A percentile compares a stretch with the other conserved stretches of the same genome.
Evolutionary conservation across 768 basidiomycete species (phyloP).

Genomic region (Mrakia gelida): DNA sequence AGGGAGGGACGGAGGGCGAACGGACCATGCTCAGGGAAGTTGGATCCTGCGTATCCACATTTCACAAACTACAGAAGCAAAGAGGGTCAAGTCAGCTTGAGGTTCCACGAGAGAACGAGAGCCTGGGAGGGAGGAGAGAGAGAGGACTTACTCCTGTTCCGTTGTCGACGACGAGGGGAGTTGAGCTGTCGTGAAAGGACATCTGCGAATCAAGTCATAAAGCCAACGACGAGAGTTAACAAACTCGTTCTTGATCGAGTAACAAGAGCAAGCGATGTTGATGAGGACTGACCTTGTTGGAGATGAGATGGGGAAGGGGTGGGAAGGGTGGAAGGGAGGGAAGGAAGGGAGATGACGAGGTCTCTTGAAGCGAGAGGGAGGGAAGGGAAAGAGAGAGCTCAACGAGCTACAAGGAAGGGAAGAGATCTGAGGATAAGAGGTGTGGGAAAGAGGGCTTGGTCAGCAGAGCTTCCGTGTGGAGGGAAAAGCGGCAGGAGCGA

Average conservation of each 20-base stretch:
- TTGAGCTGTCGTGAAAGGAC: constrained; percentile 14
- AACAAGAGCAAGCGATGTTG: neutral
- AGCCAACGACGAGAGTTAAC: neutral
- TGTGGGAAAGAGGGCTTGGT: neutral
- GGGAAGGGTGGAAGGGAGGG: neutral
- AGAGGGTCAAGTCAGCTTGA: neutral
- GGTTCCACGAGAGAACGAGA: neutral
- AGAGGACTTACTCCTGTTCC: constrained; percentile 69
- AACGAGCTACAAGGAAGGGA: neutral
- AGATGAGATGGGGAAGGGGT: neutral
- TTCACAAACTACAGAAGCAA: constrained; percentile 65
- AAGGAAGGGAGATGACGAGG: constrained; percentile 9
- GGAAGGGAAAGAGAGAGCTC: neutral
- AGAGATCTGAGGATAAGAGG: neutral
- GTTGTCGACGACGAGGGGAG: constrained; percentile 75
- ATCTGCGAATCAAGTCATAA: neutral
- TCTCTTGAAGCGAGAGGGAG: neutral
- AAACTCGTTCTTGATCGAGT: neutral
- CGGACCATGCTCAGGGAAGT: constrained; percentile 90
- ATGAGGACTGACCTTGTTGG: neutral
- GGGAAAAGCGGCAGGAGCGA: neutral
- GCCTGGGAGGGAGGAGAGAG: neutral
- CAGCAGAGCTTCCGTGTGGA: neutral
- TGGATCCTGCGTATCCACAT: constrained; percentile 84
- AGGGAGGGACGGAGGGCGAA: constrained; percentile 3